Conservation (phyloP, 495 filamentous ascomycete species). For the Penicillium salamii region DNA sequence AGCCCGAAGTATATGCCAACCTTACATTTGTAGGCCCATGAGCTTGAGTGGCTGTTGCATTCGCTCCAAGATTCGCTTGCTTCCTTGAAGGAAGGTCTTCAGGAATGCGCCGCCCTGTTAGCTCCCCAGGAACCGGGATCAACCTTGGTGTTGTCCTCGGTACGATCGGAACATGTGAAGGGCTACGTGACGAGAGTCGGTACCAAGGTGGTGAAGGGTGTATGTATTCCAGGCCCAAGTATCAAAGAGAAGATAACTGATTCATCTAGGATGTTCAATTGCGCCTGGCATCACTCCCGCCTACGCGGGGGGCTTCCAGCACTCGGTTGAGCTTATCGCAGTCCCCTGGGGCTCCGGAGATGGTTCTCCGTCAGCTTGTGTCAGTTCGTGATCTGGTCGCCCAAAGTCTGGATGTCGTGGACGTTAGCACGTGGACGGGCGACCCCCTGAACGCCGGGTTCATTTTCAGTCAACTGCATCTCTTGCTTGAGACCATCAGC, state of each 20-base stretch:
- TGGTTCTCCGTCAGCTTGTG: conserved; percentile 66
- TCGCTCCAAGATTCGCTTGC: conserved; percentile 73
- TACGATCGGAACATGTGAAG: conserved; percentile 84
- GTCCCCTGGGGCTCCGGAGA: conserved; percentile 44
- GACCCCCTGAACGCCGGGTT: conserved; percentile 59
- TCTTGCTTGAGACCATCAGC: conserved; percentile 70
- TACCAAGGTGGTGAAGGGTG: conserved; percentile 71
- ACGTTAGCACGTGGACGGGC: conserved; percentile 68
- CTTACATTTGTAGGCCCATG: conserved; percentile 53
- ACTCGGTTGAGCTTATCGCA: conserved; percentile 56
- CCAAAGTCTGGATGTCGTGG: conserved; percentile 72
- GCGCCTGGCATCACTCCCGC: conserved; percentile 46
- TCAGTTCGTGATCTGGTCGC: conserved; percentile 71
- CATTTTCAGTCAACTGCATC: conserved; percentile 73
- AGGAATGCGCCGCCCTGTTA: conserved; percentile 83
- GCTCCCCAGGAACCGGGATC: conserved; percentile 77
- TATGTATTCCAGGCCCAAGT: conserved; percentile 35
- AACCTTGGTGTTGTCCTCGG: conserved; percentile 85
- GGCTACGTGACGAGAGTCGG: conserved; percentile 84
- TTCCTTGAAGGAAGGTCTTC: conserved; percentile 76
- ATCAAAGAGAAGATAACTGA: not conserved
- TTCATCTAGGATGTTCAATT: conserved; percentile 47
- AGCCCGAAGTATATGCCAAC: conserved; percentile 17
- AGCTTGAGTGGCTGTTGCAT: conserved; percentile 83
- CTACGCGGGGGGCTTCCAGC: conserved; percentile 42